Evolutionary conservation across 2,329 filamentous ascomycete species (phyloP).

Genomic region (Lasiodiplodia sp.): DNA sequence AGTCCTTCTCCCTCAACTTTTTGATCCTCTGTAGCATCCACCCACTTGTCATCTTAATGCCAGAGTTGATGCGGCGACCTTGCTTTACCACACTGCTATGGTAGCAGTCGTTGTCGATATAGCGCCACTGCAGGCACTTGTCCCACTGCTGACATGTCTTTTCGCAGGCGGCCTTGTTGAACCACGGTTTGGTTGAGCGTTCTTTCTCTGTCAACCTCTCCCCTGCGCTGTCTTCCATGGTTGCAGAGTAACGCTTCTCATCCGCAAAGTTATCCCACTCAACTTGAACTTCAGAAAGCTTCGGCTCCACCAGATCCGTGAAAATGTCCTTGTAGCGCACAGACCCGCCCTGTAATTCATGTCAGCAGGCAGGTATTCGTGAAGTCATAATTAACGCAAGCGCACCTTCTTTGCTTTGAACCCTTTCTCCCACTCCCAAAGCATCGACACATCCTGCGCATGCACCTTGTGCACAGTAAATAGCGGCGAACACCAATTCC

Average conservation of each 20-base stretch:
- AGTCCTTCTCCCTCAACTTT: conserved; percentile 39
- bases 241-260: conserved; percentile 37
- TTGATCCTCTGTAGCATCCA: conserved; percentile 44
- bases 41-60: conserved; percentile 41
- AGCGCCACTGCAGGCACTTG: conserved; percentile 44
- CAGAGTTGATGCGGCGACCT: neutral
- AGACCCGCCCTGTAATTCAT: conserved; percentile 19
- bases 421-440: conserved; percentile 40
- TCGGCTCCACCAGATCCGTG: conserved; percentile 38
- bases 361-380: conserved; percentile 20
- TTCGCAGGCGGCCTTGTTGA: conserved; percentile 39
- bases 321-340: conserved; percentile 47
- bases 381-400: conserved; percentile 31
- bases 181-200: conserved; percentile 21
- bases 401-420: conserved; percentile 29
- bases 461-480: conserved; percentile 48
- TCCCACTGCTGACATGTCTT: conserved; percentile 40
- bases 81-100: conserved; percentile 35
- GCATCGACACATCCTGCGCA: conserved; percentile 39
- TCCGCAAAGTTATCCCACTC: conserved; percentile 47
- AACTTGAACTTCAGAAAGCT: conserved; percentile 36
- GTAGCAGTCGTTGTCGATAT: conserved; percentile 40
- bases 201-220: neutral
- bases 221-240: neutral
- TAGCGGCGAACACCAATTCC: conserved; percentile 54